A percentile compares a stretch with the other conserved stretches of the same genome.
These are phyloP conservation scores for Ochromonadaceae sp. DNA, from an alignment of 352 stramenopile species.

Conservation along the genomic window DNA sequence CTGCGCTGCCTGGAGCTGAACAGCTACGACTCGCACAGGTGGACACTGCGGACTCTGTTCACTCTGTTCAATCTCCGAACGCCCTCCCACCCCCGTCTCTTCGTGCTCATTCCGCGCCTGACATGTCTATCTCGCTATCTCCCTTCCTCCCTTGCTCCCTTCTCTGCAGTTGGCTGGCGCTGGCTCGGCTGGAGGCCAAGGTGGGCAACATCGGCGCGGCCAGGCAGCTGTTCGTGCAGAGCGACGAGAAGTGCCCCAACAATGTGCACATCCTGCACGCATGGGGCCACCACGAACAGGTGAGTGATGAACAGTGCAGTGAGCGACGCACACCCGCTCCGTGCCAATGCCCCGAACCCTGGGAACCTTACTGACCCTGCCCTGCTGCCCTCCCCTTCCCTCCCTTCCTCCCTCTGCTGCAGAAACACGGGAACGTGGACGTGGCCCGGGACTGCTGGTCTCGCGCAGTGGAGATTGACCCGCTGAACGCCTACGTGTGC, in stretches of 20 bases:
- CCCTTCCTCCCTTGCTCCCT: too few species aligned
- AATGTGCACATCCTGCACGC: constrained; percentile 21
- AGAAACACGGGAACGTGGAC: not conserved
- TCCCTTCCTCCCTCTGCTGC: not conserved
- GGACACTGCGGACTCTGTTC: constrained; percentile 1
- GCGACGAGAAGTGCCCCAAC: constrained; percentile 4
- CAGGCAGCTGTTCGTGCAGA: constrained; percentile 4
- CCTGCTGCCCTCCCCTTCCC: not conserved
- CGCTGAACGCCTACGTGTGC: not conserved
- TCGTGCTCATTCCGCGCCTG: too few species aligned
- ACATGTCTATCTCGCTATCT: too few species aligned
- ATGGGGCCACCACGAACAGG: constrained; percentile 20
- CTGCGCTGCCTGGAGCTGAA: constrained; percentile 12
- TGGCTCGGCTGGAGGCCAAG: constrained; percentile 18
- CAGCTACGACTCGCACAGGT: constrained; percentile 17
- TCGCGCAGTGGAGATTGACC: not conserved
- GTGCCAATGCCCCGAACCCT: not conserved
- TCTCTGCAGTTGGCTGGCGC: constrained; percentile 17
- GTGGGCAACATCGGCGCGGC: constrained; percentile 13
- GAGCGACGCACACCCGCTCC: not conserved
- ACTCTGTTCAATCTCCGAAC: too few species aligned
- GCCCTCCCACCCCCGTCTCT: too few species aligned
- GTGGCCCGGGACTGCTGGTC: not conserved
- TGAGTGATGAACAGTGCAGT: not conserved
- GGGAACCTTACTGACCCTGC: not conserved